Conservation (phyloP, 306 rosid genomes). For the Alnus glutinosa region DNA sequence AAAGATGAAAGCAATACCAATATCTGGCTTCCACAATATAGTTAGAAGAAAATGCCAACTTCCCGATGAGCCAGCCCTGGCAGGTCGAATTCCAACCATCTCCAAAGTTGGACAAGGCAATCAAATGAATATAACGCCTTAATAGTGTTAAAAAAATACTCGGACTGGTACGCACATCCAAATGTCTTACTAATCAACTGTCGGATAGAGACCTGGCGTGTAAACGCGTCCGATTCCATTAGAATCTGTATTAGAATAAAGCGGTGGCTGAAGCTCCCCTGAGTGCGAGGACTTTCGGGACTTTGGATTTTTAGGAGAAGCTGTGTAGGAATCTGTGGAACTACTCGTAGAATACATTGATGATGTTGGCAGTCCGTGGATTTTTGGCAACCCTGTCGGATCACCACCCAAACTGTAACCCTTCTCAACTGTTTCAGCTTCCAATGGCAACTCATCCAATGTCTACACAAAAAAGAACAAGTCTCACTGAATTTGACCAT, state of each 20-base stretch:
- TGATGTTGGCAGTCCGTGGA: conserved; percentile 79
- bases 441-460: conserved; percentile 89
- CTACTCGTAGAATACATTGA: conserved; percentile 67
- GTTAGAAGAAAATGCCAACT: conserved; percentile 34
- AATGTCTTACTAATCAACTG: conserved; percentile 43
- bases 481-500: conserved; percentile 24
- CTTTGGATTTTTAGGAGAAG: conserved; percentile 70
- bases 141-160: conserved; percentile 22
- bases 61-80: conserved; percentile 37
- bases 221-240: conserved; percentile 63
- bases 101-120: conserved; percentile 41
- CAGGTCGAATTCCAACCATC: conserved; percentile 41
- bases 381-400: conserved; percentile 84
- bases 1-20: conserved; percentile 24
- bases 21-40: conserved; percentile 31
- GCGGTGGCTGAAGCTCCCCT: conserved; percentile 74
- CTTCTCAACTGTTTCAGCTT: conserved; percentile 92
- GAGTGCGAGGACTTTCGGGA: conserved; percentile 84
- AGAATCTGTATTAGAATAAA: conserved; percentile 65
- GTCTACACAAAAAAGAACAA: conserved; percentile 50
- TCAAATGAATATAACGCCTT: conserved; percentile 62
- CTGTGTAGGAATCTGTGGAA: conserved; percentile 57
- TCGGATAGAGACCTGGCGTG: conserved; percentile 56
- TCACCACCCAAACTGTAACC: conserved; percentile 75
- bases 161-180: conserved; percentile 16